Base-by-base conservation (phyloP, 1,284 basidiomycete genomes). In the Naganishia sp. region DNA sequence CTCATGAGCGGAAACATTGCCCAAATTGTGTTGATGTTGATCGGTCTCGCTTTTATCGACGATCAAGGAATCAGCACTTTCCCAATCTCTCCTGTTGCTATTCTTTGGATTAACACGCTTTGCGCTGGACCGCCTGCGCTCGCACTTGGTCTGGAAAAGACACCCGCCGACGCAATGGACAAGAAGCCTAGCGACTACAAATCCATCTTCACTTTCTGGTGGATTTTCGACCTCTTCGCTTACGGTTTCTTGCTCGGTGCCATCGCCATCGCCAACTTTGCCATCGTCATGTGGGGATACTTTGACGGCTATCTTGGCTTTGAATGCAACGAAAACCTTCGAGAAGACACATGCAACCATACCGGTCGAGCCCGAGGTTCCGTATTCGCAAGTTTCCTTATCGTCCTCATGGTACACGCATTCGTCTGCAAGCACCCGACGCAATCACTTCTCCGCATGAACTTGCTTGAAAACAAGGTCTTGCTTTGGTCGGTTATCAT, bases 21-120 rank as follows among this genome's bases (percentile, higher is more conserved):
- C 17, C 84, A 88, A 75, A 85, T 85, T 23, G 74, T 85, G 10
- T 78, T 85, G 4, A 75, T 87, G 42, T 78, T 89, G 66, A 82
- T 89, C 67, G 88, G 88, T 13, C 81, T 90, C 11, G 85, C 84
- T 1, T 89, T 89, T 80, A 83, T 85, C 71, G 87, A 88, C 71
- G 73, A 76, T 2, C 76, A 81, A 67, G 79, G 81, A 1, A 77
- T 82, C 53, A 85, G 85, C 41, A 86, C 88, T n/a, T 89, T 88
- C 79, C 88, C 88, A 0, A 79, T 89, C 10, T 84, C 84, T 6
- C 87, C 87, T 17, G 82, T 89, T 41, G 85, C 84, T 43, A 84
- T 88, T 31, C 81, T 90, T 2, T 89, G 85, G 84, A 81, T 72
- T 71, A 80, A 79, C 72, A 80, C 77, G 0, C 73, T 82, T 41